Base-by-base conservation (phyloP, 257 asterid genomes). In the Striga asiatica region DNA sequence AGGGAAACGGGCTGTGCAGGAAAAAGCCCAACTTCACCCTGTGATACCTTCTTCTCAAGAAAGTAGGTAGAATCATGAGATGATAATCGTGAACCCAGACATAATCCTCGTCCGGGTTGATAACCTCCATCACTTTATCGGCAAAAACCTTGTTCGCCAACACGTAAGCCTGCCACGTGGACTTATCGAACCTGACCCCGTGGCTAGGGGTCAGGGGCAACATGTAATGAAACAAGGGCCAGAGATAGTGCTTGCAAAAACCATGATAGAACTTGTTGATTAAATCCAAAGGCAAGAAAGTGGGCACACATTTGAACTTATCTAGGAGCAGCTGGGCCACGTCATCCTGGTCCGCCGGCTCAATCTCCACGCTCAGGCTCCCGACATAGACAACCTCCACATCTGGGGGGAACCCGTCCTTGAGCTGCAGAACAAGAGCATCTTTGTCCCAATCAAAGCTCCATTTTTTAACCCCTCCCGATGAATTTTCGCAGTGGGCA, bases 71-170 rank as follows among this genome's bases (percentile, higher is more conserved):
- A 7, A 85, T 37, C 97, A 89, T 89, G 16, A 89, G 75, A 46
- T 89, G 97, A 51, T 89, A 89, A 61, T 89, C 97, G 60, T 89
- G 97, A 0, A 89, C 61, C 95, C 94, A 89, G 5, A 89, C 94
- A 58, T 45, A 89, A 58, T 88, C 96, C 32, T 84, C 89, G 16
- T 81, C 94, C 0, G 85, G 89, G 52, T 78, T 84, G 41, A 78
- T 70, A 34, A 89, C 88, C 58, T 89, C 94, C 91, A 82, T 78
- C 2, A 89, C 85, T 65, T 77, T 85, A 50, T 89, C 93, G 9
- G 94, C 93, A 65, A 89, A 89, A 14, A 82, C 53, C 67, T 78
- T 85, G 77, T 89, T 89, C 3, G 86, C 97, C 0, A 83, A 73
- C 0, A 89, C 94, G 54, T 89, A 88, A 0, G 88, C 88, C 55